Evolutionary conservation across 192 early-diverging fungal species (phyloP).

Genomic region (Rhizoclosmatium globosum): DNA sequence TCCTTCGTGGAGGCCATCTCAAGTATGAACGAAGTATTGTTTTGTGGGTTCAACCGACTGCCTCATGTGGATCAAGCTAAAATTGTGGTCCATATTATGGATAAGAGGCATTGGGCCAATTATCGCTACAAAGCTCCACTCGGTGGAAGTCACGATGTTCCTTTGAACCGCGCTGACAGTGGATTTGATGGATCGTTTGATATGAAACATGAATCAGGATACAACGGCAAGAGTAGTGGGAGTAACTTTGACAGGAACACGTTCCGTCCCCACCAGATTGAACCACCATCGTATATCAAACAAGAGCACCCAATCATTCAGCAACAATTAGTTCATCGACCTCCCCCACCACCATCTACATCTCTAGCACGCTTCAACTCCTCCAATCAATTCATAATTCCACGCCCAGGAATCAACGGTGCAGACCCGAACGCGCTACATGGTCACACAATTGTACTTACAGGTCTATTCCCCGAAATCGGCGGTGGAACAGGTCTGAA

Average conservation of each 20-base stretch:
- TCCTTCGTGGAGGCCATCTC: not conserved
- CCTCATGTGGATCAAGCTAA: not conserved
- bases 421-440: not conserved
- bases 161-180: not conserved
- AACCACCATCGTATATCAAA: not conserved
- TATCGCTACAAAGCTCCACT: too few relatives aligned
- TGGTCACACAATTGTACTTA: constrained; percentile 13
- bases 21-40: constrained; percentile 19
- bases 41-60: constrained; percentile 21
- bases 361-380: not conserved
- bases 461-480: constrained; percentile 21
- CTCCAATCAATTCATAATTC: not conserved
- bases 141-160: not conserved
- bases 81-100: constrained; percentile 18
- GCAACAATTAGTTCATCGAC: not conserved
- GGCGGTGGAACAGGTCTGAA: constrained; percentile 23
- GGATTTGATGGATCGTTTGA: not conserved
- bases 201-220: not conserved
- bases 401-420: constrained; percentile 8
- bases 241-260: not conserved
- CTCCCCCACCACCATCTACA: too few relatives aligned
- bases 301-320: not conserved
- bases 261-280: not conserved
- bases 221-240: not conserved
- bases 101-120: not conserved